phyloP scores from a whole-genome alignment of 2,329 filamentous ascomycete genomes.

The Aureobasidium sp. region DNA sequence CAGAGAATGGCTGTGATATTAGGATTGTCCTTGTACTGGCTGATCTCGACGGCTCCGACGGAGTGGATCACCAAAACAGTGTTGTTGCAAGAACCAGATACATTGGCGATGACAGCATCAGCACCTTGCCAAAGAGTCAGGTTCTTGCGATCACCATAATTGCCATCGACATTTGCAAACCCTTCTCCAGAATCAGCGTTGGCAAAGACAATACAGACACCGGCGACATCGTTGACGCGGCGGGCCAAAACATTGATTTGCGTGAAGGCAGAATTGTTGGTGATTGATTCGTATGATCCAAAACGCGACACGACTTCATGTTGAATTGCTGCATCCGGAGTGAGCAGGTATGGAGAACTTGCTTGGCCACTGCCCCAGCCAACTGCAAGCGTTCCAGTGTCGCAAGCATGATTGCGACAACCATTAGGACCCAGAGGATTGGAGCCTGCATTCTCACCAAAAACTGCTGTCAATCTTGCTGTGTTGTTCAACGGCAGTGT shows the following conservation, averaged over 20 bases:
- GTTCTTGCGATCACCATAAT: conserved; percentile 42
- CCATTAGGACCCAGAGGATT: conserved; percentile 42
- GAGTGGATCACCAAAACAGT: conserved; percentile 86
- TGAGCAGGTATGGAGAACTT: conserved; percentile 28
- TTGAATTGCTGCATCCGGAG: conserved; percentile 26
- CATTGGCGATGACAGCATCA: conserved; percentile 61
- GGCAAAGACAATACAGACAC: conserved; percentile 40
- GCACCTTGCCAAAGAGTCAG: conserved; percentile 40
- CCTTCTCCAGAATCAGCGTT: conserved; percentile 45
- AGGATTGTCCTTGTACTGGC: conserved; percentile 58
- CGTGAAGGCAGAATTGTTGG: conserved; percentile 25
- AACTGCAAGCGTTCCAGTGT: conserved; percentile 41
- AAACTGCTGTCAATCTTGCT: conserved; percentile 43
- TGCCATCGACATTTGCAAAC: conserved; percentile 39
- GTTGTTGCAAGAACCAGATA: conserved; percentile 56
- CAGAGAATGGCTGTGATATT: conserved; percentile 77
- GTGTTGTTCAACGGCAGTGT: conserved; percentile 39
- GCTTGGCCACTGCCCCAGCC: conserved; percentile 42
- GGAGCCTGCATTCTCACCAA: conserved; percentile 43
- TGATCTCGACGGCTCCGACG: conserved; percentile 66
- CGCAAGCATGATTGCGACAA: conserved; percentile 37
- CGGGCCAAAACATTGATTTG: conserved; percentile 26
- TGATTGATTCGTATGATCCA: conserved; percentile 23
- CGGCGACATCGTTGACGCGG: conserved; percentile 22
- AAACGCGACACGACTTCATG: conserved; percentile 22